phyloP scores from a whole-genome alignment of 2,329 filamentous ascomycete species.

The Pleoardoris graminearum region DNA sequence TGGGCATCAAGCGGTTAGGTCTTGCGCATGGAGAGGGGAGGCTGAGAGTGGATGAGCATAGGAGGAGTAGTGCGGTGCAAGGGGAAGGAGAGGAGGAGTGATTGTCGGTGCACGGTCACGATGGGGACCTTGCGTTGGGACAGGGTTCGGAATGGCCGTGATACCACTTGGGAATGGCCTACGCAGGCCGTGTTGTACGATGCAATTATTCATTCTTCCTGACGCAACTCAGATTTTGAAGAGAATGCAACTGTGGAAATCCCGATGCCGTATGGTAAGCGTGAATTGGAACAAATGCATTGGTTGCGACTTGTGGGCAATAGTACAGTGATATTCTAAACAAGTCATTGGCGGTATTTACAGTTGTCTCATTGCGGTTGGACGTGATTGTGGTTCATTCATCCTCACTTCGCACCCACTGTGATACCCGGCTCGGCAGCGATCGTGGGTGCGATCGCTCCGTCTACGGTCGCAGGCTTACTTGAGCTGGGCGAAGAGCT shows the following conservation, averaged over 20 bases:
- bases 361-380: constrained; percentile 36
- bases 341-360: constrained; percentile 41
- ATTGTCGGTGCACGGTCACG: constrained; percentile 18
- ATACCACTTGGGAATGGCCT: background rate
- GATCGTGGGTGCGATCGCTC: constrained; percentile 17
- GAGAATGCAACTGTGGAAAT: no score
- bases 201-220: no score
- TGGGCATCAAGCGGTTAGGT: constrained; percentile 69
- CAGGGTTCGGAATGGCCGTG: background rate
- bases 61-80: constrained; percentile 16
- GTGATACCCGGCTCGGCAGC: constrained; percentile 18
- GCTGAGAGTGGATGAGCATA: constrained; percentile 38
- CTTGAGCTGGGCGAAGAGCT: constrained; percentile 91
- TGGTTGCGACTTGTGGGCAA: constrained; percentile 17
- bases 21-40: constrained; percentile 39
- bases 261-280: no score
- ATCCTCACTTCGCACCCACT: constrained; percentile 22
- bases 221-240: no score
- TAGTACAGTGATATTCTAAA: constrained; percentile 45
- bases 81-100: constrained; percentile 20
- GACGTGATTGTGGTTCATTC: constrained; percentile 22
- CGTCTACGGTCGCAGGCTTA: constrained; percentile 54
- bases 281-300: background rate
- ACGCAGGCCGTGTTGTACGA: no score
- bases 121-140: background rate